These are phyloP conservation scores for Aspergillus sparsus DNA, from an alignment of 495 filamentous ascomycete species.

Conservation along the genomic window DNA sequence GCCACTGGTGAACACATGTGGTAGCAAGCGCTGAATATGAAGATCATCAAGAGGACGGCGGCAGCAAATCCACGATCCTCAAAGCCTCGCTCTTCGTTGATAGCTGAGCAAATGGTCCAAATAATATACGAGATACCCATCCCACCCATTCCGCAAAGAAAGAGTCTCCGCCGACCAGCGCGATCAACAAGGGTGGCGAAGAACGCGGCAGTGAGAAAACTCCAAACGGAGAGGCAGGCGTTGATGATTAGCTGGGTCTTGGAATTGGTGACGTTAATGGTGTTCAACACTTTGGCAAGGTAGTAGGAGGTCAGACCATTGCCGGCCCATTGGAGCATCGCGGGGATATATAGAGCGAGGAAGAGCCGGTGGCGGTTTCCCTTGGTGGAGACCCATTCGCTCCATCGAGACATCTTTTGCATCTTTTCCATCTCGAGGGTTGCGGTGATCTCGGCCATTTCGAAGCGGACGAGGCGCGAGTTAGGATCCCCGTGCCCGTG, in stretches of 20 bases:
- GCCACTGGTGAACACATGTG: constrained; percentile 18
- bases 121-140: constrained; percentile 15
- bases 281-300: constrained; percentile 13
- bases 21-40: constrained; percentile 12
- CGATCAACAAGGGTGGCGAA: constrained; percentile 12
- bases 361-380: constrained; percentile 13
- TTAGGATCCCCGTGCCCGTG: constrained; percentile 10
- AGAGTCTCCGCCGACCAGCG: constrained; percentile 3
- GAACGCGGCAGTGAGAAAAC: constrained; percentile 5
- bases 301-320: constrained; percentile 16
- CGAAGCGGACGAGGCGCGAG: constrained; percentile 8
- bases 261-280: constrained; percentile 10
- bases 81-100: constrained; percentile 10
- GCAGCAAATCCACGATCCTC: constrained; percentile 10
- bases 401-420: constrained; percentile 3
- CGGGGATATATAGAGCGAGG: constrained; percentile 14
- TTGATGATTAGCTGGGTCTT: constrained; percentile 17
- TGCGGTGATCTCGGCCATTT: constrained; percentile 18
- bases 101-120: constrained; percentile 12
- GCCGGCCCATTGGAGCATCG: constrained; percentile 16
- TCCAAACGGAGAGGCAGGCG: constrained; percentile 11
- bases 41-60: constrained; percentile 12
- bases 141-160: constrained; percentile 5
- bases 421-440: constrained; percentile 14
- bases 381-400: background rate